Percentiles rank a stretch among this genome's conserved stretches.
Evolutionary conservation across 768 basidiomycete species (phyloP).

Genomic region (Tulasnella sp.): DNA sequence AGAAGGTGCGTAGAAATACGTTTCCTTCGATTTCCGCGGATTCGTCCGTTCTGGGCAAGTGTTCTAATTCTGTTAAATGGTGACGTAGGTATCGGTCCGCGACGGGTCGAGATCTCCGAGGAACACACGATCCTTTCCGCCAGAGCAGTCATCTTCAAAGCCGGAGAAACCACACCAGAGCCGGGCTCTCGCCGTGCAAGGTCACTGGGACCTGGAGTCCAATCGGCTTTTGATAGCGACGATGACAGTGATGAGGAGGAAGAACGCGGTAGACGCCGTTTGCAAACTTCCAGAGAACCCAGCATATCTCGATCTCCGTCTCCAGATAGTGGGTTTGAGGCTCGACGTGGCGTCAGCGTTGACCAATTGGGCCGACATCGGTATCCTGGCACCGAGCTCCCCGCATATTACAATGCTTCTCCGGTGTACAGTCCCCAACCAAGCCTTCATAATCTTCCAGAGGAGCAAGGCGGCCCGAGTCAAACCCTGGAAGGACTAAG

Average conservation of each 20-base stretch:
- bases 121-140: conserved; percentile 67
- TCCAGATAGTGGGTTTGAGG: neutral
- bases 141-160: conserved; percentile 64
- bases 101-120: conserved; percentile 69
- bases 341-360: conserved; percentile 6
- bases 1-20: conserved; percentile 52
- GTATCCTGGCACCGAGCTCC: neutral
- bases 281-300: neutral
- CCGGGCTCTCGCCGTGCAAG: conserved; percentile 40
- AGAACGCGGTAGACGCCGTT: neutral
- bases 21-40: neutral
- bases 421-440: conserved; percentile 7
- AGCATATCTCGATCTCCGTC: neutral
- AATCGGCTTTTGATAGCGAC: conserved; percentile 33
- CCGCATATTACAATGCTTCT: neutral
- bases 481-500: conserved; percentile 11
- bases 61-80: neutral
- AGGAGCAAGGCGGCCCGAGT: neutral
- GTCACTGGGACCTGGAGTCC: conserved; percentile 47
- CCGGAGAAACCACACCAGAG: conserved; percentile 34
- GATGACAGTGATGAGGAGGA: conserved; percentile 16
- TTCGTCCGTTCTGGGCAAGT: conserved; percentile 19
- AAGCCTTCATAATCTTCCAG: neutral
- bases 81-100: conserved; percentile 52
- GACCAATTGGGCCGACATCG: conserved; percentile 8